A percentile compares a stretch with the other conserved stretches of the same genome.
phyloP scores from a whole-genome alignment of 169 alveolate species.

The Perkinsus marinus region DNA sequence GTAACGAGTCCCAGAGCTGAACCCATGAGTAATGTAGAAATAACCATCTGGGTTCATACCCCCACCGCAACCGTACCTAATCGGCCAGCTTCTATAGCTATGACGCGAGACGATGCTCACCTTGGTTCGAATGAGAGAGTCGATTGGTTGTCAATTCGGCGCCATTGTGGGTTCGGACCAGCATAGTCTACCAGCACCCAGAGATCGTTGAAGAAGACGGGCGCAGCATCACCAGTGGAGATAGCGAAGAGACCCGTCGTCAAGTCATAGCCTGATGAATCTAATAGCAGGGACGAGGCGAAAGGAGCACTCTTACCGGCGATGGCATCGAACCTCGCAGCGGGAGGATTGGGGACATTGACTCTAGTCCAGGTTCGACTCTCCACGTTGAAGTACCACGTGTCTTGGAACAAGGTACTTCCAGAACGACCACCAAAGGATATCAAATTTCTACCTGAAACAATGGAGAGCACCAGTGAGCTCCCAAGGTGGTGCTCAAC shows the following conservation, averaged over 20 bases:
- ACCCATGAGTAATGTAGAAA: background rate
- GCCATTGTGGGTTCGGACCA: background rate
- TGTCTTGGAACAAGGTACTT: background rate
- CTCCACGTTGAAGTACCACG: background rate
- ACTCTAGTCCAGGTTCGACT: background rate
- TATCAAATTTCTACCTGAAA: background rate
- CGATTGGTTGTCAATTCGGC: background rate
- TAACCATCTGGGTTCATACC: background rate
- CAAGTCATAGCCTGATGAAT: background rate
- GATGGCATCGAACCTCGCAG: background rate
- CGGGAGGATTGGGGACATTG: background rate
- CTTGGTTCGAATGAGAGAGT: background rate
- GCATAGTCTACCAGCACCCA: background rate
- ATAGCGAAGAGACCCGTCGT: background rate
- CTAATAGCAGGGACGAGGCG: background rate
- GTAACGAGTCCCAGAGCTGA: background rate
- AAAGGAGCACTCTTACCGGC: background rate
- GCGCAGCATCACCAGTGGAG: background rate
- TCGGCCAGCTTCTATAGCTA: background rate
- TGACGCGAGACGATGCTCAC: background rate
- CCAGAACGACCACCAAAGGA: background rate
- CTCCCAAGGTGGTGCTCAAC: background rate
- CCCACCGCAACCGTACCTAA: background rate
- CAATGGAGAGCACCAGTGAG: background rate
- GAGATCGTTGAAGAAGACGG: background rate